Base-by-base conservation (phyloP, 257 asterid genomes). In the Gentiana dahurica region DNA sequence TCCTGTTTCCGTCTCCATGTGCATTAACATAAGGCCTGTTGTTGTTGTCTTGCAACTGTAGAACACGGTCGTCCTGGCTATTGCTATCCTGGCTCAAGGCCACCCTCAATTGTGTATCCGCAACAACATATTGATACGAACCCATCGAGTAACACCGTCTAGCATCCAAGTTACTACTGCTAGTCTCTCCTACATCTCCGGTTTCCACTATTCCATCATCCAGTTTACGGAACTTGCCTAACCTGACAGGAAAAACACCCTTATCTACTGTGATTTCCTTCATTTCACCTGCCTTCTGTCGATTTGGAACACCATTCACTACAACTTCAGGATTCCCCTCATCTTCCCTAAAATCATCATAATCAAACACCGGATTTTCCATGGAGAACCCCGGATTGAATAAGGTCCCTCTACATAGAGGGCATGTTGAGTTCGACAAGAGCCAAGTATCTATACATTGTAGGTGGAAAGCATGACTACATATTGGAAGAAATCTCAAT, bases 381-480 rank as follows among this genome's bases (percentile, higher is more conserved):
- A 79, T 63, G 4, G 98, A 72, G 64, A 79, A 84, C 5, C 85
- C 95, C 0, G 96, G 95, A 59, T 77, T 81, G 65, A 71, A 91
- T 49, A 91, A 89, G 8, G 86, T 63, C 49, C 77, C 87, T 62
- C 98, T 72, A 57, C 98, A 91, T 37, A 91, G 92, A n/a, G 98
- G 98, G 50, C 98, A 91, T 0, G 95, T 79, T 3, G 98, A 91
- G 67, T 91, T 87, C 0, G 96, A 79, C 32, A 87, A 70, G n/a
- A 91, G 96, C 98, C 98, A 91, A 45, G 96, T 91, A 54, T 87
- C 98, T 12, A 87, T 87, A 61, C 98, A 91, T 15, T 45, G 75
- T 66, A 87, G 75, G 63, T 91, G 98, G 69, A 91, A 91, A 48
- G 98, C 98, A 72, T 91, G 98, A 75, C 96, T 80, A 66, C 98